Conservation (phyloP, 345 rosid genomes). For the Pistacia atlantica region DNA sequence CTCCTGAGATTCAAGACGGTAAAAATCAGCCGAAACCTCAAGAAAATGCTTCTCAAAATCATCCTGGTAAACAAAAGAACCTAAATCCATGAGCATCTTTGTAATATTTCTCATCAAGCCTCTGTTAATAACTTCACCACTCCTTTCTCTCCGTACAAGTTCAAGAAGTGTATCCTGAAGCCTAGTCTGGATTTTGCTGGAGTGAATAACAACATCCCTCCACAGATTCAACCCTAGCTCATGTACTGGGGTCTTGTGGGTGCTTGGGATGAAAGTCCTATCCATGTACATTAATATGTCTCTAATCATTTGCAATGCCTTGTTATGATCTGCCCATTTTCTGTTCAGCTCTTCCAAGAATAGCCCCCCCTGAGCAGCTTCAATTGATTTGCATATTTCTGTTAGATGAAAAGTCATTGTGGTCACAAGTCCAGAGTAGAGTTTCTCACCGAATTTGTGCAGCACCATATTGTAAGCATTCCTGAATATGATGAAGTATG, state of each 20-base stretch:
- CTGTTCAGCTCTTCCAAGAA: conserved; percentile 71
- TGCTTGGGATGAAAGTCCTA: conserved; percentile 62
- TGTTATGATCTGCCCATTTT: conserved; percentile 75
- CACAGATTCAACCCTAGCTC: conserved; percentile 72
- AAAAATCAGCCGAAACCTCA: conserved; percentile 62
- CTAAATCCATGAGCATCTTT: conserved; percentile 75
- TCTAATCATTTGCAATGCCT: conserved; percentile 76
- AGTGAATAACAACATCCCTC: conserved; percentile 61
- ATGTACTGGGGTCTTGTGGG: conserved; percentile 67
- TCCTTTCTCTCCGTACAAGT: conserved; percentile 56
- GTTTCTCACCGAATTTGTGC: conserved; percentile 72
- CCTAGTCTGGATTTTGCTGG: conserved; percentile 55
- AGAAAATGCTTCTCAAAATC: conserved; percentile 75
- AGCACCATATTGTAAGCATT: conserved; percentile 82
- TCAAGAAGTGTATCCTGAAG: conserved; percentile 59
- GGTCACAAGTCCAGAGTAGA: conserved; percentile 56
- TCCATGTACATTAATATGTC: conserved; percentile 85
- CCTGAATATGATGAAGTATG: conserved; percentile 27
- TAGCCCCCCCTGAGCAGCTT: conserved; percentile 67
- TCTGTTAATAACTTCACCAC: conserved; percentile 69
- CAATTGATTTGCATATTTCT: conserved; percentile 54
- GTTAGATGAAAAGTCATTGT: conserved; percentile 70
- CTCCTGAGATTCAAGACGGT: conserved; percentile 61
- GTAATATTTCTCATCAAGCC: conserved; percentile 70
- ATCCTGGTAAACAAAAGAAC: conserved; percentile 64